Conservation (phyloP, 106 monocot species). For the Alisma plantagoaquatica region DNA sequence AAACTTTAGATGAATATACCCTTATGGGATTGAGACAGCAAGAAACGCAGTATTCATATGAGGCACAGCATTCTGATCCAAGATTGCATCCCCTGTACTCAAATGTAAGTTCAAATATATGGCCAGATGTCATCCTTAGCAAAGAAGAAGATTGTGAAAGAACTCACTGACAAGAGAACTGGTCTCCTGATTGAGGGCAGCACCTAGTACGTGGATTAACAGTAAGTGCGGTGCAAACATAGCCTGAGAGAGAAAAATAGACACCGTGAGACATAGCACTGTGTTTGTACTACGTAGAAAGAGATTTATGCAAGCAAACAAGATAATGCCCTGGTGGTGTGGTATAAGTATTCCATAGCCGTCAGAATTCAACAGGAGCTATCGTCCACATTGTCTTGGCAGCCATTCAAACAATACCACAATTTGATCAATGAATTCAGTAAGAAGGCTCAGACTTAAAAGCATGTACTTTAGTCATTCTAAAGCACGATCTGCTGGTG, state of each 20-base stretch:
- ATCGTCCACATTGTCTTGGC: no score
- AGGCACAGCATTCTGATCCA: constrained; percentile 70
- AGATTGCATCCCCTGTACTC: constrained; percentile 80
- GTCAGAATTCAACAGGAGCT: no score
- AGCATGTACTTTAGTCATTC: no score
- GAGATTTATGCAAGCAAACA: neutral
- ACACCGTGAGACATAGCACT: no score
- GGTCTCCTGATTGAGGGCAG: constrained; percentile 55
- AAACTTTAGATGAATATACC: constrained; percentile 17
- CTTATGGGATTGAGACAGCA: constrained; percentile 85
- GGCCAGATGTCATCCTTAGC: no score
- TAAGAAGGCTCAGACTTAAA: no score
- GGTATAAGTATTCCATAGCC: neutral
- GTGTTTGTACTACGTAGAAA: no score
- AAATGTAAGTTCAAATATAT: neutral
- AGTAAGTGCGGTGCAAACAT: constrained; percentile 66
- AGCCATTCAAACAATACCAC: no score
- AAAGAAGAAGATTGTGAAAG: neutral
- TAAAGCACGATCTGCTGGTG: no score
- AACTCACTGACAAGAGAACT: constrained; percentile 90
- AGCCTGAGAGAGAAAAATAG: constrained; percentile 47
- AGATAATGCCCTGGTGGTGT: neutral
- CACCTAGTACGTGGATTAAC: constrained; percentile 53
- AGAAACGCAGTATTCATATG: constrained; percentile 95
- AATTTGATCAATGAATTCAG: no score